Base-by-base conservation (phyloP, 352 stramenopile species). In the Peronospora farinosa region DNA sequence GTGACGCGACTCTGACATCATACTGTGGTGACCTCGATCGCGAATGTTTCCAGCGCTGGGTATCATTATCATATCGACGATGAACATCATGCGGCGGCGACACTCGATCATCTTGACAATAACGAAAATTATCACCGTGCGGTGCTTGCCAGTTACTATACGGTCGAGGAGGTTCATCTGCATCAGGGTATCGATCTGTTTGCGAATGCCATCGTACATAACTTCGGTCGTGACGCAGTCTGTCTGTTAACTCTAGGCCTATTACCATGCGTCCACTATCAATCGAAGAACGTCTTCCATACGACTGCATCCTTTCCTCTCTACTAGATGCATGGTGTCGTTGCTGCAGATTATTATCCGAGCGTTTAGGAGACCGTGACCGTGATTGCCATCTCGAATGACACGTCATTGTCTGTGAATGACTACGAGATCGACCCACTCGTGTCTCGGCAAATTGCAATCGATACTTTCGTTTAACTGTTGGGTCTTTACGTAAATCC, bases 181-280 rank as follows among this genome's bases (percentile, higher is more conserved):
- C n/a, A 40, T 25, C 7, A 32, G 40, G 7, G 11, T 32, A 31
- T 13, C 25, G 40, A 16, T 30, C 15, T 6, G n/a, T 0, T 45
- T 56, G 44, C 7, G 48, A 23, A 23, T 19, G 43, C 23, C 58
- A 42, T n/a, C 42, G 27, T 23, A 40, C 46, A 38, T 58, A 51
- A 33, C 39, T 63, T 58, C 38, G 52, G 1, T 50, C 52, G 6
- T 30, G 28, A 19, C 15, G 23, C 12, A 40, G 31, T 30, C 38
- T 28, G 11, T 51, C 36, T 37, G 15, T 21, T 57, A 17, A 1
- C 4, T 33, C 50, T 39, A 43, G 47, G 12, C 17, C 5, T 48
- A 31, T 27, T 31, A 47, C 28, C 12, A 16, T 10, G 11, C 25
- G 37, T 30, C 46, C 58, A 3, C 16, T 64, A 13, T 47, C 50